A percentile compares a stretch with the other conserved stretches of the same genome.
phyloP scores from a whole-genome alignment of 306 rosid species.

The Cucurbita maxima region DNA sequence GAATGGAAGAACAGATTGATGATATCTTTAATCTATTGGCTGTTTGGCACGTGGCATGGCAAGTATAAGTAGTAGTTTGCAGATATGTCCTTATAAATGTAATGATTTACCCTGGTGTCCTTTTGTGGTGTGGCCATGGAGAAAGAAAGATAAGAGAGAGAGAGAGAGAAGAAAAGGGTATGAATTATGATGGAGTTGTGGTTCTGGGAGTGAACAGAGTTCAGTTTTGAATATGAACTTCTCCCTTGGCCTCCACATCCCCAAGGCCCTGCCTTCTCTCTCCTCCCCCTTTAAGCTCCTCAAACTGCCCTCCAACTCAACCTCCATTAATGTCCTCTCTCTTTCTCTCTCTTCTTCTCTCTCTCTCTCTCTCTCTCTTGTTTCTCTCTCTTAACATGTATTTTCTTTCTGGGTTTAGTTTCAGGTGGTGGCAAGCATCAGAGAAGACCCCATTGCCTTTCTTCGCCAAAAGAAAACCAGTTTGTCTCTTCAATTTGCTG shows the following conservation, averaged over 20 bases:
- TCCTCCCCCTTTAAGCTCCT: constrained; percentile 21
- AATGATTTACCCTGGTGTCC: not conserved
- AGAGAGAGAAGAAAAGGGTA: not conserved
- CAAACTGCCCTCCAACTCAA: constrained; percentile 12
- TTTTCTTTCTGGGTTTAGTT: constrained; percentile 10
- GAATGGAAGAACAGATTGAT: too few relatives aligned
- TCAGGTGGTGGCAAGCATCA: constrained; percentile 25
- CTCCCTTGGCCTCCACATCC: constrained; percentile 40
- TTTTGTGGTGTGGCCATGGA: not conserved
- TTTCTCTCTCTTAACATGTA: not conserved
- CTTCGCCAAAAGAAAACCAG: constrained; percentile 24
- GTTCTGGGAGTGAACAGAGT: not conserved
- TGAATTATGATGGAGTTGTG: not conserved
- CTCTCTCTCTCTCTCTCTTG: not conserved
- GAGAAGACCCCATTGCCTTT: constrained; percentile 21
- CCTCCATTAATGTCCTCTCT: constrained; percentile 10
- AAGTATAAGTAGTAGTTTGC: not conserved
- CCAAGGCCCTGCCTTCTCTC: constrained; percentile 70
- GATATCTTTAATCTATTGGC: too few relatives aligned
- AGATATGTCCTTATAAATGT: not conserved
- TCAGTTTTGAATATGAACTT: constrained; percentile 45
- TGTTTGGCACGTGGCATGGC: too few relatives aligned
- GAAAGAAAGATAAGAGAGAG: not conserved
- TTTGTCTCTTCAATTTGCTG: constrained; percentile 55
- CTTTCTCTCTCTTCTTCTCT: not conserved